These are phyloP conservation scores for Myxozyma neotropica DNA, from an alignment of 805 yeast genomes.

Conservation along the genomic window DNA sequence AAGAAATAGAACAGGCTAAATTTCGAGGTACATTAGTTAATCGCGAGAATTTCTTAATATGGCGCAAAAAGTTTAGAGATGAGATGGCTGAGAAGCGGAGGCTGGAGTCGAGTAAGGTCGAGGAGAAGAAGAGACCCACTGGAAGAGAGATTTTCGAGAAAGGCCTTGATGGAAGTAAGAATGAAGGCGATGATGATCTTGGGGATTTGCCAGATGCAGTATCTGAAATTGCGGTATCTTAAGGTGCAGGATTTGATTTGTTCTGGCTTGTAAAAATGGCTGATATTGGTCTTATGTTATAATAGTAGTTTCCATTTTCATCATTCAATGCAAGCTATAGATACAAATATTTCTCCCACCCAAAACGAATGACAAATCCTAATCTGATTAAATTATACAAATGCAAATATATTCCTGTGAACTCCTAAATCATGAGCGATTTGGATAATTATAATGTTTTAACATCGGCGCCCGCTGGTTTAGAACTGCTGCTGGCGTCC, in stretches of 20 bases:
- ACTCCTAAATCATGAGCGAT: neutral
- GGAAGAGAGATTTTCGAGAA: slow-evolving; percentile 89
- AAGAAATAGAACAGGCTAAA: slow-evolving; percentile 83
- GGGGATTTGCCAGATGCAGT: slow-evolving; percentile 11
- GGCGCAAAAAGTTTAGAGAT: slow-evolving; percentile 73
- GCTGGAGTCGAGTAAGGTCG: slow-evolving; percentile 45
- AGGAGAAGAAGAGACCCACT: slow-evolving; percentile 57
- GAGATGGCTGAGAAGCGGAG: slow-evolving; percentile 65
- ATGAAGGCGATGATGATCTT: slow-evolving; percentile 51
- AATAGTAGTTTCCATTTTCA: no score
- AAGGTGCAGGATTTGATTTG: no score
- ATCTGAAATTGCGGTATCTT: neutral
- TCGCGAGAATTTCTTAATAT: slow-evolving; percentile 63
- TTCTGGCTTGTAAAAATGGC: no score
- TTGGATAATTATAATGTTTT: no score
- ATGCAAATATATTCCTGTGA: neutral
- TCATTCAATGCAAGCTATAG: neutral
- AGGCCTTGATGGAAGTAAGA: slow-evolving; percentile 78
- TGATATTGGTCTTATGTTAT: neutral
- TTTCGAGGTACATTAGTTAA: slow-evolving; percentile 92
- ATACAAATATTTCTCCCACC: neutral
- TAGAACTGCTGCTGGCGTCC: no score
- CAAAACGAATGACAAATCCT: neutral
- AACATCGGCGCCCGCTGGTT: no score
- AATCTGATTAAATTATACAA: neutral